phyloP scores from a whole-genome alignment of 805 yeast species.

The Schwanniomyces vanrijiae region DNA sequence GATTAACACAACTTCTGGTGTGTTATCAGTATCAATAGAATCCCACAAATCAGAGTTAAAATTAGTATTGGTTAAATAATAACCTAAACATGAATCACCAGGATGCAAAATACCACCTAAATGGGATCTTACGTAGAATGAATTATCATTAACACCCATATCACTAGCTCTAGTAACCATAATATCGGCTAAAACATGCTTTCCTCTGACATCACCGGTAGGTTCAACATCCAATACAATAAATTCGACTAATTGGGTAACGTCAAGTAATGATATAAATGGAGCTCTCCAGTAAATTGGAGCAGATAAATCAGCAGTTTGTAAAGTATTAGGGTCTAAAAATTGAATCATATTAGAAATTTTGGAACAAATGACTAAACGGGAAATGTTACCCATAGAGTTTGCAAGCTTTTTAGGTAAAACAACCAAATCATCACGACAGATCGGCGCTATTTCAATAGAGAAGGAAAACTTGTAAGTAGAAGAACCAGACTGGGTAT shows the following conservation, averaged over 20 bases:
- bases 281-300: conserved; percentile 79
- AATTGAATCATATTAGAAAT: conserved; percentile 82
- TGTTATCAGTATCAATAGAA: conserved; percentile 53
- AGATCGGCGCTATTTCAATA: conserved; percentile 91
- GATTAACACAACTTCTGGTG: conserved; percentile 84
- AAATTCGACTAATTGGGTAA: conserved; percentile 76
- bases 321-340: conserved; percentile 79
- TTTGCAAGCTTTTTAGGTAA: conserved; percentile 86
- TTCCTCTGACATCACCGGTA: conserved; percentile 76
- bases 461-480: conserved; percentile 89
- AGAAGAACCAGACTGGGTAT: conserved; percentile 87
- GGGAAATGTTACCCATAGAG: conserved; percentile 77
- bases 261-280: conserved; percentile 74
- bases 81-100: conserved; percentile 94
- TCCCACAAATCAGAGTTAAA: conserved; percentile 89
- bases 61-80: conserved; percentile 79
- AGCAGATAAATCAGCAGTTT: conserved; percentile 72
- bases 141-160: conserved; percentile 80
- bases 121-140: conserved; percentile 85
- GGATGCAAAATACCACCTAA: conserved; percentile 94
- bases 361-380: conserved; percentile 81
- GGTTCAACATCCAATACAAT: conserved; percentile 93
- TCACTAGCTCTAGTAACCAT: conserved; percentile 89
- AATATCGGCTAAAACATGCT: conserved; percentile 80
- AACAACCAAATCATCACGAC: conserved; percentile 94